Percentiles rank a stretch among this genome's conserved stretches.
phyloP scores from a whole-genome alignment of 2,329 filamentous ascomycete species.

The Botrytis medusae region DNA sequence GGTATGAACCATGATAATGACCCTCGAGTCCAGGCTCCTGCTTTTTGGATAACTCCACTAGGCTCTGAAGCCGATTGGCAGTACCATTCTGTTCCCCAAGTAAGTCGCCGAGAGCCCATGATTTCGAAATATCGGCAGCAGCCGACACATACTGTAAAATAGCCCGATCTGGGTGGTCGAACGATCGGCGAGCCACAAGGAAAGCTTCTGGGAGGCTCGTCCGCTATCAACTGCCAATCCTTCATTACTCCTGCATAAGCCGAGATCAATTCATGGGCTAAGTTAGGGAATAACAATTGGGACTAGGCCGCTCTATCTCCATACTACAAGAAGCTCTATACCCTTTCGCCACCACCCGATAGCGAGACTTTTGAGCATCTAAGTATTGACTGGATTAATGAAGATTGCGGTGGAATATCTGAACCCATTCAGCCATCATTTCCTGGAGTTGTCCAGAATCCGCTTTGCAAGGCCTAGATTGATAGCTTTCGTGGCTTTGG shows the following conservation, averaged over 20 bases:
- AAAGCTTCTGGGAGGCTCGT: slow-evolving; percentile 42
- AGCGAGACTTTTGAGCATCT: slow-evolving; percentile 7
- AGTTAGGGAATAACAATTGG: slow-evolving; percentile 46
- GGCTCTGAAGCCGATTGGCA: slow-evolving; percentile 46
- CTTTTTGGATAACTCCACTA: background rate
- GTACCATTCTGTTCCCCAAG: slow-evolving; percentile 42
- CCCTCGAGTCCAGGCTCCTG: slow-evolving; percentile 41
- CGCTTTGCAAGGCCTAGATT: slow-evolving; percentile 17
- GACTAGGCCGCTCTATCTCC: slow-evolving; percentile 36
- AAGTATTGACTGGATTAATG: slow-evolving; percentile 18
- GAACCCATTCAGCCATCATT: slow-evolving; percentile 18
- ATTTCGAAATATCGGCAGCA: background rate
- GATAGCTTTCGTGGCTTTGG: slow-evolving; percentile 12
- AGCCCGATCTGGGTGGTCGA: slow-evolving; percentile 14
- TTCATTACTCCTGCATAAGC: slow-evolving; percentile 28
- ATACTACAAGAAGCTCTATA: slow-evolving; percentile 20
- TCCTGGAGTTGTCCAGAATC: slow-evolving; percentile 8
- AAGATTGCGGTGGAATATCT: slow-evolving; percentile 3
- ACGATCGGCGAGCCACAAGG: slow-evolving; percentile 33
- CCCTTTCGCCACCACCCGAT: slow-evolving; percentile 2
- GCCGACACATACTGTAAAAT: slow-evolving; percentile 26
- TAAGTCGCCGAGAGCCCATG: slow-evolving; percentile 18
- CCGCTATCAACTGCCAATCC: slow-evolving; percentile 38
- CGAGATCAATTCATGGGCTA: slow-evolving; percentile 44
- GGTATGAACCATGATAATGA: slow-evolving; percentile 41